Conservation (phyloP, 2,329 filamentous ascomycete genomes). For the Fusarium praegraminearum region DNA sequence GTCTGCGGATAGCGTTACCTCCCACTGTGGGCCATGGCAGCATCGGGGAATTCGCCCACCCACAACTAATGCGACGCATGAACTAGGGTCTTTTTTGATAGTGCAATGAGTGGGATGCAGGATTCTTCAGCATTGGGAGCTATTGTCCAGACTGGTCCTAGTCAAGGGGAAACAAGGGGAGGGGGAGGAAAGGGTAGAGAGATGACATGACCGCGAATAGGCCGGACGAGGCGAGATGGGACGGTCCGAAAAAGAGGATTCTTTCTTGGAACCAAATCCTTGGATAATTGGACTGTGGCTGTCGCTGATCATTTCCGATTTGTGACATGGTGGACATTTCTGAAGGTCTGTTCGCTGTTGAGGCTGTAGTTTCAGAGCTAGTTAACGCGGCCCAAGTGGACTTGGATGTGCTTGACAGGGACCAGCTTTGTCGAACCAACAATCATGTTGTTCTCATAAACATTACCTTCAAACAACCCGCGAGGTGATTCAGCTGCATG, state of each 20-base stretch:
- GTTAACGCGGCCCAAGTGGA: constrained; percentile 8
- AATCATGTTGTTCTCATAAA: neutral
- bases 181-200: neutral
- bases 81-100: neutral
- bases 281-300: constrained; percentile 11
- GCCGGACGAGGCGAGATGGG: constrained; percentile 15
- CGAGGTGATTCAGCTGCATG: neutral
- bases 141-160: neutral
- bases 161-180: constrained; percentile 2
- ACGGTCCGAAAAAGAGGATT: constrained; percentile 3
- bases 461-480: neutral
- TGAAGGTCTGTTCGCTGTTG: neutral
- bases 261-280: neutral
- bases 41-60: constrained; percentile 4
- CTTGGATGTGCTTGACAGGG: constrained; percentile 12
- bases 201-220: constrained; percentile 14
- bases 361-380: neutral
- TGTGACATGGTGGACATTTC: neutral
- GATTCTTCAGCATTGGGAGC: neutral
- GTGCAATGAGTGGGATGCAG: neutral
- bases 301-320: constrained; percentile 15
- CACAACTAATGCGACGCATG: constrained; percentile 10
- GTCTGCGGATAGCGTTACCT: neutral
- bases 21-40: constrained; percentile 6
- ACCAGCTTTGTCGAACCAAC: constrained; percentile 5